Evolutionary conservation across 2,329 filamentous ascomycete species (phyloP), one percentile per base, ranked within the genome.

Genomic region (Fusarium staphyleae): DNA sequence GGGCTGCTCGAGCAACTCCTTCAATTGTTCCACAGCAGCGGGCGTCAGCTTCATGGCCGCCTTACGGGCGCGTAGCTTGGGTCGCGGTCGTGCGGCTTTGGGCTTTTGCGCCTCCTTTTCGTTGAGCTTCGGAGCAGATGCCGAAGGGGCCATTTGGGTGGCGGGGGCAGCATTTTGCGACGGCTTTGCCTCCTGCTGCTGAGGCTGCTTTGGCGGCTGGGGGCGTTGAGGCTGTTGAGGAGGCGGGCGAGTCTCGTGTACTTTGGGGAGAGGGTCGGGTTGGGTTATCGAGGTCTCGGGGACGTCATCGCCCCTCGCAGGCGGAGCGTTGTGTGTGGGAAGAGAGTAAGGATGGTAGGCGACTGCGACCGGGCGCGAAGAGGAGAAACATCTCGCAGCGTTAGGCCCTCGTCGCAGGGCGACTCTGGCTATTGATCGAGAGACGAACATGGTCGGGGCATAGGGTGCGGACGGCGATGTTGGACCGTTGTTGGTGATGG

Each of bases 41-140:
- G 90, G 84, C 0, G 93, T 93, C 18, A 99, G 81, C 63, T 85
- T 91, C 79, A 99, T 93, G 2, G 93, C 91, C 1, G 95, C 93
- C 78, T 98, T 98, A 51, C 93, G 87, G 11, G 93, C 84, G 2
- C 77, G 76, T 32, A 76, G 66, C 67, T 72, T 74, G 3, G 73
- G 55, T 37, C 74, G 69, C 16, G 69, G 72, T 4, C 74, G 65
- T 3, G 64, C 70, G 10, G 83, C 76, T 67, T 85, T 86, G 28
- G 85, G 76, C 69, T 85, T 87, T 70, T 92, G 89, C 2, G 87
- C 84, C 69, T 90, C 87, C 37, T 74, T 72, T 70, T 92, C 88
- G 19, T 79, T 75, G 16, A 87, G 63, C 44, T 63, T 63, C 37
- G 62, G 62, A 24, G 47, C 41, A 33, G 52, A 39, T 39, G 56